These are phyloP conservation scores for Chenopodium quinoa DNA, from an alignment of 148 eudicot species.

Conservation along the genomic window DNA sequence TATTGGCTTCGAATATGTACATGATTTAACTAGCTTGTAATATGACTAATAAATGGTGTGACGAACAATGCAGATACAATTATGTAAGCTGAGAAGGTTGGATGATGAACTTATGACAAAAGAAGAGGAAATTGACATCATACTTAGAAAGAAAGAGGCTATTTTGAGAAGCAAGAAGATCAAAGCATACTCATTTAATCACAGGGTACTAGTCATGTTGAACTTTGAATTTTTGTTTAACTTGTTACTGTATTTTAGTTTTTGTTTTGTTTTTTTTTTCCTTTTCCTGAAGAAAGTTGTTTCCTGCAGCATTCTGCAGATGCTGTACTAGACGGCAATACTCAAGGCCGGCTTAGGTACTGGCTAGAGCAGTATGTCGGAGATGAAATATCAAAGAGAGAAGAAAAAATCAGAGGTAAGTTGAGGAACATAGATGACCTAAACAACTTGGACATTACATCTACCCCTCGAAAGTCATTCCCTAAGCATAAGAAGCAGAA, in stretches of 20 bases:
- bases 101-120: constrained; percentile 53
- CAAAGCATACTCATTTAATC: constrained; percentile 49
- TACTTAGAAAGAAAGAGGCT: constrained; percentile 55
- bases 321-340: constrained; percentile 43
- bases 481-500: constrained; percentile 50
- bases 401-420: constrained; percentile 32
- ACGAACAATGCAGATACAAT: constrained; percentile 44
- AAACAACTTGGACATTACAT: constrained; percentile 18
- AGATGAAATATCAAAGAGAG: constrained; percentile 40
- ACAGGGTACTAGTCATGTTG: constrained; percentile 39
- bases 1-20: not conserved
- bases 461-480: constrained; percentile 41
- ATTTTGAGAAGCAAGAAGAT: constrained; percentile 52
- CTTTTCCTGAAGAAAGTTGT: not conserved
- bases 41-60: not conserved
- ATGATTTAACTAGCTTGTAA: not conserved
- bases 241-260: not conserved
- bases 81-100: constrained; percentile 48
- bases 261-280: not conserved
- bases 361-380: constrained; percentile 70
- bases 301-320: constrained; percentile 56
- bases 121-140: constrained; percentile 45
- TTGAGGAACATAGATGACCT: constrained; percentile 20
- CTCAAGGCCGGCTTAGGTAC: constrained; percentile 44
- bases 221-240: not conserved